A percentile compares a stretch with the other conserved stretches of the same genome.
phyloP scores from a whole-genome alignment of 495 filamentous ascomycete genomes.

The Geopyxis carbonaria region DNA sequence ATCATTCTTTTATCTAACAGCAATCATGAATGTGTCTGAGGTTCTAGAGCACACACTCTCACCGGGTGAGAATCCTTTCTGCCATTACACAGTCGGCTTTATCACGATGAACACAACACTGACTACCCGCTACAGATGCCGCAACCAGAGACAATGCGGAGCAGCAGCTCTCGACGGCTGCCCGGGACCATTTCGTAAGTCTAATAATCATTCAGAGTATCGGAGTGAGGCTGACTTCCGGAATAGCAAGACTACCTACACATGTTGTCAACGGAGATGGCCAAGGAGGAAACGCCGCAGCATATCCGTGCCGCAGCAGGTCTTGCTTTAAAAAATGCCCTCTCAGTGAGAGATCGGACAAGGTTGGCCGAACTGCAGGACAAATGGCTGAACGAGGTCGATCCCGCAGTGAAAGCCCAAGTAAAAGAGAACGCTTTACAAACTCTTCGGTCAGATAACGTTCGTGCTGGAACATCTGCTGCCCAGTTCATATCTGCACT shows the following conservation, averaged over 20 bases:
- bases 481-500: conserved; percentile 92
- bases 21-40: conserved; percentile 58
- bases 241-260: conserved; percentile 81
- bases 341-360: conserved; percentile 74
- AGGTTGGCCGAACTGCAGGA: conserved; percentile 73
- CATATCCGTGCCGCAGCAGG: conserved; percentile 83
- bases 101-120: conserved; percentile 9
- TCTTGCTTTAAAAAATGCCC: conserved; percentile 93
- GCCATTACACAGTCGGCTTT: conserved; percentile 3
- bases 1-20: conserved; percentile 7
- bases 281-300: conserved; percentile 67
- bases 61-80: conserved; percentile 43
- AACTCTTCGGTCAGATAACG: conserved; percentile 59
- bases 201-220: conserved; percentile 16
- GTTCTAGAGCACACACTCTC: conserved; percentile 87
- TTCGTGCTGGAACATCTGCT: conserved; percentile 68
- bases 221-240: too few relatives aligned
- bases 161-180: conserved; percentile 80
- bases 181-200: conserved; percentile 88
- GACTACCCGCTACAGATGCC: conserved; percentile 46
- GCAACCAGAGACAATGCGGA: conserved; percentile 75
- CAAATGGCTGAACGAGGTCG: conserved; percentile 75
- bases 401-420: conserved; percentile 56
- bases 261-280: conserved; percentile 79
- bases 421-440: conserved; percentile 78